These are phyloP conservation scores for Candida ponderosae DNA, from an alignment of 805 yeast genomes.

Conservation along the genomic window DNA sequence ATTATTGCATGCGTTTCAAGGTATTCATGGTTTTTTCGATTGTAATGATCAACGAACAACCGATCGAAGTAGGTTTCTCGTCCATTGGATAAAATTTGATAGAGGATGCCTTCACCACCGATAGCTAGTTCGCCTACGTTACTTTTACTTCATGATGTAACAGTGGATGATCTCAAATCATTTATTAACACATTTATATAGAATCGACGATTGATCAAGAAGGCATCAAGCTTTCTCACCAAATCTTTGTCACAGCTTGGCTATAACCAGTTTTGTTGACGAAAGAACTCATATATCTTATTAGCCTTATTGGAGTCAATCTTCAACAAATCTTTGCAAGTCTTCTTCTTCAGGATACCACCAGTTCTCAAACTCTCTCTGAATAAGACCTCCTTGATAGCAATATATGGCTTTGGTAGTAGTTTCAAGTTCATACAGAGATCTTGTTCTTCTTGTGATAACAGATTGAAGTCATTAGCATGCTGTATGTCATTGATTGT, in stretches of 20 bases:
- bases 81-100: too few relatives aligned
- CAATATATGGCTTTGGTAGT: slow-evolving; percentile 88
- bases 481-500: slow-evolving; percentile 63
- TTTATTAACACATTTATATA: too few relatives aligned
- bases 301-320: slow-evolving; percentile 84
- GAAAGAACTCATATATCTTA: slow-evolving; percentile 87
- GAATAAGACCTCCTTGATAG: slow-evolving; percentile 83
- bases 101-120: too few relatives aligned
- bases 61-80: too few relatives aligned
- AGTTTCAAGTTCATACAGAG: slow-evolving; percentile 79
- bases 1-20: too few relatives aligned
- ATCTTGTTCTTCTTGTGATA: slow-evolving; percentile 83
- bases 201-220: too few relatives aligned
- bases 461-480: slow-evolving; percentile 73
- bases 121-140: too few relatives aligned
- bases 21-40: too few relatives aligned
- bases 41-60: too few relatives aligned
- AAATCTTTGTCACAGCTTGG: not conserved
- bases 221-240: too few relatives aligned
- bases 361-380: slow-evolving; percentile 82
- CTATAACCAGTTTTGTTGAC: slow-evolving; percentile 79
- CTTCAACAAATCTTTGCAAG: slow-evolving; percentile 76
- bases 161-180: too few relatives aligned
- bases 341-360: slow-evolving; percentile 74
- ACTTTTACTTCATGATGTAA: too few relatives aligned